Evolutionary conservation across 495 filamentous ascomycete genomes (phyloP).

Genomic region (Trichoderma asperelloides): DNA sequence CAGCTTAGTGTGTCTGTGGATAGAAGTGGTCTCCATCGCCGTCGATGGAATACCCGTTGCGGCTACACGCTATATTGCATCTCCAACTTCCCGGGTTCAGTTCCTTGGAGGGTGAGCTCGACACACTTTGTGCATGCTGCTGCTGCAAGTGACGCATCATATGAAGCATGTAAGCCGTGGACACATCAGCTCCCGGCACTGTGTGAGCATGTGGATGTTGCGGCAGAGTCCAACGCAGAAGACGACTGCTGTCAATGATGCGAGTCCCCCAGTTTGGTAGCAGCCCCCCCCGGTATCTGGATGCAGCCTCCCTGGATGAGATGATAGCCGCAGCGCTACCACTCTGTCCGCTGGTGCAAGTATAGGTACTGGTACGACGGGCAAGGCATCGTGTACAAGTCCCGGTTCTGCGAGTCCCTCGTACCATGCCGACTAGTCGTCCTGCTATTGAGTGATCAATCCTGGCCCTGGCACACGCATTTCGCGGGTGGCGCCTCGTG

Average conservation of each 20-base stretch:
- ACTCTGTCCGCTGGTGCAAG: neutral
- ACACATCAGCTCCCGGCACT: neutral
- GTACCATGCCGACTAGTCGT: no score
- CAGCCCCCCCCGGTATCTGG: neutral
- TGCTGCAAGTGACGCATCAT: neutral
- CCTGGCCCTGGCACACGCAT: neutral
- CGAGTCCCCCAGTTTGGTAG: neutral
- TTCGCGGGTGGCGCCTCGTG: conserved; percentile 3
- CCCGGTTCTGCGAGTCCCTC: no score
- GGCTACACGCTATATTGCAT: neutral
- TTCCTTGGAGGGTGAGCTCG: neutral
- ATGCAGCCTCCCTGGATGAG: neutral
- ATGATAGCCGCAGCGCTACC: neutral
- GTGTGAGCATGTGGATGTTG: neutral
- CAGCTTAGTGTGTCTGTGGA: neutral
- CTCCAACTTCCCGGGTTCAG: neutral
- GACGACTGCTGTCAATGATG: conserved; percentile 3
- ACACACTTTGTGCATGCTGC: neutral
- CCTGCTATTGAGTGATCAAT: neutral
- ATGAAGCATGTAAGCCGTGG: conserved; percentile 1
- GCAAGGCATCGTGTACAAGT: no score
- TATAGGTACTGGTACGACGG: no score
- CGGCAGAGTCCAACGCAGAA: neutral
- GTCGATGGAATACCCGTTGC: neutral
- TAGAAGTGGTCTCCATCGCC: neutral